These are phyloP conservation scores for Hygrophoropsis aurantiaca DNA, from an alignment of 768 basidiomycete genomes.

Conservation along the genomic window DNA sequence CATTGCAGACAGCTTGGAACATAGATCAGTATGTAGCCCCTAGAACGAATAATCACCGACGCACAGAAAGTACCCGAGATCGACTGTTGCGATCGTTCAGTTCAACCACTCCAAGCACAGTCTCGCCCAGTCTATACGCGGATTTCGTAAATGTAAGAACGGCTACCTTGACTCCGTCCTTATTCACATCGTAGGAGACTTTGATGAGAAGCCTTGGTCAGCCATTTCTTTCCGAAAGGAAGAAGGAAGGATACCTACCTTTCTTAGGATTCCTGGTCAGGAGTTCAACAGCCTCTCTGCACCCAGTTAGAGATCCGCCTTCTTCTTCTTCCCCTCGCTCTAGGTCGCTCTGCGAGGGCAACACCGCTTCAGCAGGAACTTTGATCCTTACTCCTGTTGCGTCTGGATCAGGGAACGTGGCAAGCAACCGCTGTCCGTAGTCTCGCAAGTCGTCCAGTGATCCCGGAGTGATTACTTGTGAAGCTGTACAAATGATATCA, in stretches of 20 bases:
- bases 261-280: constrained; percentile 88
- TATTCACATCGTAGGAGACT: constrained; percentile 96
- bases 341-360: constrained; percentile 20
- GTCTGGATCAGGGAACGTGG: constrained; percentile 39
- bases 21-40: neutral
- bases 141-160: constrained; percentile 90
- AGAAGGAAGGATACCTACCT: constrained; percentile 44
- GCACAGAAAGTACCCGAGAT: constrained; percentile 81
- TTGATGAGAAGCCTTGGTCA: neutral
- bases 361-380: constrained; percentile 22
- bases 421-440: constrained; percentile 54
- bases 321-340: constrained; percentile 41
- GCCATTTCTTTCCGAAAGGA: neutral
- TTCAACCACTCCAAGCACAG: constrained; percentile 84
- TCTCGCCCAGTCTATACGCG: constrained; percentile 90
- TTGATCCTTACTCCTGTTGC: constrained; percentile 24
- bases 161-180: constrained; percentile 88
- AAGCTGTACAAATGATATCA: constrained; percentile 10
- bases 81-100: constrained; percentile 72
- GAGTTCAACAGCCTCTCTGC: constrained; percentile 87
- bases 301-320: constrained; percentile 48
- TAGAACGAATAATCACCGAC: constrained; percentile 15
- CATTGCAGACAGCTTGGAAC: constrained; percentile 73
- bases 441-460: constrained; percentile 48
- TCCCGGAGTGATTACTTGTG: constrained; percentile 9